Percentiles rank a stretch among this genome's conserved stretches.
Evolutionary conservation across 2,329 filamentous ascomycete genomes (phyloP).

Genomic region (Penicillium nordicum): DNA sequence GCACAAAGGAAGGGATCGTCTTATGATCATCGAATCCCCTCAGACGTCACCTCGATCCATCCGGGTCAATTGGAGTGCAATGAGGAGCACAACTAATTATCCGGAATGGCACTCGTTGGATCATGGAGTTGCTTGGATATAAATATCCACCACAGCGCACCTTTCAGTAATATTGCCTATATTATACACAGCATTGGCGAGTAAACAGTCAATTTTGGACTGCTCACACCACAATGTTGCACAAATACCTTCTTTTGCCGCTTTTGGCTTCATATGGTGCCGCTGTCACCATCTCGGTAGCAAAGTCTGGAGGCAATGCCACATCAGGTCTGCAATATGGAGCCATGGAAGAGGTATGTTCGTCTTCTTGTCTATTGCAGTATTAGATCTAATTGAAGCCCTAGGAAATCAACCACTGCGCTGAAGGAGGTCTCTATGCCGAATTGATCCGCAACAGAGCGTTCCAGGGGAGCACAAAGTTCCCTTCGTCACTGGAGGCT

Average conservation of each 20-base stretch:
- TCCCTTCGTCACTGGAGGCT: conserved; percentile 30
- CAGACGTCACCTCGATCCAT: background rate
- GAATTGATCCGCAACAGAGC: conserved; percentile 36
- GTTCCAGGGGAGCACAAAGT: conserved; percentile 32
- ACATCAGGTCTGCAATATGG: conserved; percentile 30
- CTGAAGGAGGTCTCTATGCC: conserved; percentile 35
- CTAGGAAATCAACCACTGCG: conserved; percentile 34
- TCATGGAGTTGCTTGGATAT: background rate
- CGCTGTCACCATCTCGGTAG: conserved; percentile 28
- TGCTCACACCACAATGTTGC: conserved; percentile 16
- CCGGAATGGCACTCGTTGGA: background rate
- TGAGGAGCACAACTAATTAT: background rate
- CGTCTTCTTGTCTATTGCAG: fast-evolving
- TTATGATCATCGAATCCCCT: background rate
- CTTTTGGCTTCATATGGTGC: conserved; percentile 25
- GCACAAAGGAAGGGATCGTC: background rate
- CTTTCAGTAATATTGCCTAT: background rate
- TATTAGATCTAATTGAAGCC: background rate
- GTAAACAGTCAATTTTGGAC: background rate
- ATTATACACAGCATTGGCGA: conserved; percentile 11
- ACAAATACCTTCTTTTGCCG: conserved; percentile 22
- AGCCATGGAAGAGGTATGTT: conserved; percentile 30
- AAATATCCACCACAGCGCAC: background rate
- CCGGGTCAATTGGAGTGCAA: background rate
- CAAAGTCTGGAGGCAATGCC: conserved; percentile 29